Evolutionary conservation across 2,329 filamentous ascomycete genomes (phyloP), one percentile per base, ranked within the genome.

Genomic region (Ramularia endophylla): DNA sequence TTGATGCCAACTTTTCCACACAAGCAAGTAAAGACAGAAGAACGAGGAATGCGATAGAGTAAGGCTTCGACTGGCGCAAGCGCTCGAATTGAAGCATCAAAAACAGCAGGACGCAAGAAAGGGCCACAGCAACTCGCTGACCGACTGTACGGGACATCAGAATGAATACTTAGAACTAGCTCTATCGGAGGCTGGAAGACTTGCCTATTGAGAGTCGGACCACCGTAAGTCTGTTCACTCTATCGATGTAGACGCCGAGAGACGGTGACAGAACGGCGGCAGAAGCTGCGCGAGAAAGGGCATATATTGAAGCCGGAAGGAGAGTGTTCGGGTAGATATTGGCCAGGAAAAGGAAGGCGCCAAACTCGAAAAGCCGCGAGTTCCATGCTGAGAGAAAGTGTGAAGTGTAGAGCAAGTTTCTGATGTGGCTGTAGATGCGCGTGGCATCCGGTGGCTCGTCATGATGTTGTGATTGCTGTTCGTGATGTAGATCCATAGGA

Each of bases 261-360:
- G 66, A 66, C 9, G 77, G 74, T 0, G 80, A 74, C 5, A 85
- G 64, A 0, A 78, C 19, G 3, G 82, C 73, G 0, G 79, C 80
- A 0, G 77, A 68, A 0, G 69, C 62, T 5, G 75, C 71, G 16
- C 83, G 74, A 4, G 72, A 66, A 5, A 87, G 63, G 0, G 83
- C 83, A 54, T 87, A 87, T n/a, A 81, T 64, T 0, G 82, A 85
- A 41, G 81, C 71, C 27, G 78, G 81, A 16, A 83, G 68, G 16
- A 87, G 65, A 0, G 81, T 85, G 1, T 68, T 53, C 0, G 69
- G 69, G 36, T 65, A 72, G 22, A 71, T 65, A 3, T 57, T 49
- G 2, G 68, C 67, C 1, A 73, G 59, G 51, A 72, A 73, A 9
- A 73, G 60, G 9, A 72, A 65, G n/a, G 69, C 65, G 25, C 66